These are phyloP conservation scores for Phanerodontia chrysosporium DNA, from an alignment of 768 basidiomycete species.

Conservation along the genomic window DNA sequence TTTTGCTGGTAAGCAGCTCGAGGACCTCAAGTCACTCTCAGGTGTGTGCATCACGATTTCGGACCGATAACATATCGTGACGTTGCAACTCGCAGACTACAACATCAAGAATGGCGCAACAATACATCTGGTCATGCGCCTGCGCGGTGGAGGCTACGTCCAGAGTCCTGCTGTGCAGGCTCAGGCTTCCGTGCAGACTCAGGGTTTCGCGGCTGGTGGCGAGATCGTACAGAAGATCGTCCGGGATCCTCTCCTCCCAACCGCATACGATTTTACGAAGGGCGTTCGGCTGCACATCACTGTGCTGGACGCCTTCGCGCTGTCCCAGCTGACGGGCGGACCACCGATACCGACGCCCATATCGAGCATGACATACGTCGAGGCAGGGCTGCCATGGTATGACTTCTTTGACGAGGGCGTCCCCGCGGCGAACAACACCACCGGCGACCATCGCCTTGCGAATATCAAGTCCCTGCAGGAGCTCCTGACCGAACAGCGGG, in stretches of 20 bases:
- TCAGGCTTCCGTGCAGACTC: too few species aligned
- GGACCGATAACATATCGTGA: background rate
- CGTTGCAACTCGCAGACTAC: background rate
- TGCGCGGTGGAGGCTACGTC: background rate
- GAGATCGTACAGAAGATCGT: conserved; percentile 22
- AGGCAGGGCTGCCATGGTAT: background rate
- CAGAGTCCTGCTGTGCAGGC: too few species aligned
- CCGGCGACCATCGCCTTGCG: background rate
- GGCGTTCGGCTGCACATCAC: conserved; percentile 13
- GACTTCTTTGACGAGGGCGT: background rate
- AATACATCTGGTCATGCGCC: conserved; percentile 19
- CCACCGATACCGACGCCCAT: background rate
- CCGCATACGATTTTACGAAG: conserved; percentile 15
- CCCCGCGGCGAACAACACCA: background rate
- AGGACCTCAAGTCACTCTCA: conserved; percentile 81
- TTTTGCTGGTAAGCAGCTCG: conserved; percentile 93
- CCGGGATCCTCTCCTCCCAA: conserved; percentile 14
- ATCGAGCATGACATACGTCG: background rate
- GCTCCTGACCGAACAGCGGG: background rate
- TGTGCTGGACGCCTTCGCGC: conserved; percentile 9
- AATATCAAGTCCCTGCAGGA: background rate
- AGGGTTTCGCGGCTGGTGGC: conserved; percentile 19
- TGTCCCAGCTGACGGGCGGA: background rate
- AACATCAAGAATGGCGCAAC: conserved; percentile 11
- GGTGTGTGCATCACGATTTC: background rate